Conservation (phyloP, 306 rosid species). For the Pyrus pyrifolia region DNA sequence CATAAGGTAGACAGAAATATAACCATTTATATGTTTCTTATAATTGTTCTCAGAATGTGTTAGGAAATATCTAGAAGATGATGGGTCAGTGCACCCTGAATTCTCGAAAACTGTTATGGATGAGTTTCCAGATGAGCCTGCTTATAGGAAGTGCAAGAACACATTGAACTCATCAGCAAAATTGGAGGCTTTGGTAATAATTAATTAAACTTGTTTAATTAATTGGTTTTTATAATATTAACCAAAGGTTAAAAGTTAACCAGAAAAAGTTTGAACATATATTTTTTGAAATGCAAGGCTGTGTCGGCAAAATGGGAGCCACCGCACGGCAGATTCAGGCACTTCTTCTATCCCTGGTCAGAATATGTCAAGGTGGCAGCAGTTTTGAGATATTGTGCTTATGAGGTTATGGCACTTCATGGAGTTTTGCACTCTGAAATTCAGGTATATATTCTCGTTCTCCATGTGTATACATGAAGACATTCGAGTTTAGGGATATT, state of each 20-base stretch:
- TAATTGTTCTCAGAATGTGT: constrained; percentile 43
- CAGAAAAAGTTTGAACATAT: background rate
- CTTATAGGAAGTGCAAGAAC: constrained; percentile 49
- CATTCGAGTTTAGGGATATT: background rate
- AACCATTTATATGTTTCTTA: background rate
- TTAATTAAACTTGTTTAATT: background rate
- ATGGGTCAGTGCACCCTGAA: constrained; percentile 34
- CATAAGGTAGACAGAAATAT: background rate
- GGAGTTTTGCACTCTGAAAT: constrained; percentile 68
- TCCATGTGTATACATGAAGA: background rate
- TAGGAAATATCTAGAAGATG: constrained; percentile 50
- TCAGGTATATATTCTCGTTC: constrained; percentile 36
- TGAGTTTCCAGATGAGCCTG: constrained; percentile 59
- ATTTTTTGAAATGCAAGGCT: constrained; percentile 36
- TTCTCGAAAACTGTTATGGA: constrained; percentile 38
- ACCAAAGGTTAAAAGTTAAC: too few species aligned
- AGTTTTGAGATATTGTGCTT: constrained; percentile 59
- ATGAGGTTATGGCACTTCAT: constrained; percentile 73
- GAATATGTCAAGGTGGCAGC: constrained; percentile 66
- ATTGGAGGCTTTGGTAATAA: constrained; percentile 45
- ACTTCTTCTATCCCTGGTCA: constrained; percentile 62
- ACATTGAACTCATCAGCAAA: constrained; percentile 58
- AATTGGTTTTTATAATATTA: background rate
- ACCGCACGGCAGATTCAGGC: constrained; percentile 71
- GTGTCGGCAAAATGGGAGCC: constrained; percentile 80